Conservation (phyloP, 2,329 filamentous ascomycete genomes). For the Bertia moriformis region DNA sequence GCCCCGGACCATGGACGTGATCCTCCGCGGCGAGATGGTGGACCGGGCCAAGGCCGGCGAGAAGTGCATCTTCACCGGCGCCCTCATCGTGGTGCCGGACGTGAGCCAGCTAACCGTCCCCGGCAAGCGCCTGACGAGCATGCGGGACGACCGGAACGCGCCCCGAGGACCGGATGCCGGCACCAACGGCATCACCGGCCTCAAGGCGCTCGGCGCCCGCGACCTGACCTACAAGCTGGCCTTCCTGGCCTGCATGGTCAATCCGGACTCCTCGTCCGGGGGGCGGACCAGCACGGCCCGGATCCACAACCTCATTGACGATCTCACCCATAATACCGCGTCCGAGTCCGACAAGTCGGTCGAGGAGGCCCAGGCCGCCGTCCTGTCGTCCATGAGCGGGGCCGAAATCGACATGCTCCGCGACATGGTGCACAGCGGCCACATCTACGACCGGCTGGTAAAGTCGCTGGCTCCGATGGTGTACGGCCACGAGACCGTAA, state of each 20-base stretch:
- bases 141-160: slow-evolving; percentile 47
- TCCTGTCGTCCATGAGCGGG: slow-evolving; percentile 52
- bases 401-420: slow-evolving; percentile 58
- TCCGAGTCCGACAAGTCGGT: slow-evolving; percentile 37
- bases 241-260: slow-evolving; percentile 63
- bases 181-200: slow-evolving; percentile 53
- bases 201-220: slow-evolving; percentile 60
- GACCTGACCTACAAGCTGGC: slow-evolving; percentile 61
- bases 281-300: slow-evolving; percentile 49
- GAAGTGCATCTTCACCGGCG: slow-evolving; percentile 64
- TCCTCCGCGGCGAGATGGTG: slow-evolving; percentile 61
- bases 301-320: slow-evolving; percentile 52
- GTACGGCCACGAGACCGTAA: slow-evolving; percentile 62
- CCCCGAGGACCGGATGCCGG: slow-evolving; percentile 46
- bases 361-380: slow-evolving; percentile 55
- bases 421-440: slow-evolving; percentile 57
- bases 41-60: slow-evolving; percentile 63
- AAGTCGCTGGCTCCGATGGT: slow-evolving; percentile 65
- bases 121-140: slow-evolving; percentile 49
- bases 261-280: slow-evolving; percentile 53
- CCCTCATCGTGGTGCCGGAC: slow-evolving; percentile 61
- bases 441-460: slow-evolving; percentile 61
- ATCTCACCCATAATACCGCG: slow-evolving; percentile 47
- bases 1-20: slow-evolving; percentile 64
- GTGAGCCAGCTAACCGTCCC: slow-evolving; percentile 59